Base-by-base conservation (phyloP, 1,284 basidiomycete species). In the Phellinidium pouzarii region DNA sequence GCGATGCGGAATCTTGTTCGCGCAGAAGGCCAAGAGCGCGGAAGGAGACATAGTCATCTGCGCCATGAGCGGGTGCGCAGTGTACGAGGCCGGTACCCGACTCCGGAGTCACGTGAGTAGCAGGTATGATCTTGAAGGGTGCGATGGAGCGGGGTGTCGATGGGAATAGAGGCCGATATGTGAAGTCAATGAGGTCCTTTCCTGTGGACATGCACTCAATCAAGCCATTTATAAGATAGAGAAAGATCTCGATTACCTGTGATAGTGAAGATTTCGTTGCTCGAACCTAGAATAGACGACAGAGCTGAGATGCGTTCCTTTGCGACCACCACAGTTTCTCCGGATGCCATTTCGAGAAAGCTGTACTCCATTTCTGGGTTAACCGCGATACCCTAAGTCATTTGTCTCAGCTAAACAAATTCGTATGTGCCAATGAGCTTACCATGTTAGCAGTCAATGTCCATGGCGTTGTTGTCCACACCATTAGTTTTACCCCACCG, bases 391-490 rank as follows among this genome's bases (percentile, higher is more conserved):
- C 87, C 94, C 94, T 94, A 61, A 4, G 17, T 25, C 22, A 31
- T 22, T 42, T 23, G 25, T 14, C 43, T 43, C 40, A 37, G 37
- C 14, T 49, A 20, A 25, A n/a, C n/a, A n/a, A 50, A 58, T 48
- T 37, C 22, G 48, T 37, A 40, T 50, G 4, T 1, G 9, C 14
- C 8, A 40, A 9, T 20, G 12, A n/a, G 58, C 76, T 42, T 60
- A 91, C 92, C 87, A 95, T 93, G 64, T 99, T 99, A 0, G 92
- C 91, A 1, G 91, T 91, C 44, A 99, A 71, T 5, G 92, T 97
- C 95, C 95, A 99, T 0, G 96, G 92, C 0, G 95, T 99, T 0
- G 96, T 99, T 1, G 95, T 99, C 96, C 96, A 99, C n/a, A 97
- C 87, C 27, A 94, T 72, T 8, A 95, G 61, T 17, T 78, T 75